These are phyloP conservation scores for Tylopilus sp. DNA, from an alignment of 1,284 basidiomycete species.

Conservation along the genomic window DNA sequence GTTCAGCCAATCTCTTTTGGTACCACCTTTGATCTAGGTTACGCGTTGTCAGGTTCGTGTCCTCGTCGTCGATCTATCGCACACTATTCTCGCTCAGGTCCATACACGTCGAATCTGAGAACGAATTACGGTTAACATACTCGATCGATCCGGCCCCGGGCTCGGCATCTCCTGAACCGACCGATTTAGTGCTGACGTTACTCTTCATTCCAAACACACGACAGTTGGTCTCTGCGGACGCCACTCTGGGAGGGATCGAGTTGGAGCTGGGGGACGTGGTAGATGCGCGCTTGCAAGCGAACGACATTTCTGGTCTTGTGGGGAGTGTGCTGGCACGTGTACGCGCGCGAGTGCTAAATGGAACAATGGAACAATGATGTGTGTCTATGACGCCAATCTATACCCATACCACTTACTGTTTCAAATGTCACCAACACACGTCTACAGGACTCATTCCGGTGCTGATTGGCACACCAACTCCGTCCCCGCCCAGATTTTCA, in stretches of 20 bases:
- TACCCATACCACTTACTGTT: background rate
- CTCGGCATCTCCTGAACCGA: conserved; percentile 17
- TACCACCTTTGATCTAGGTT: background rate
- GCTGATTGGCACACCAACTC: background rate
- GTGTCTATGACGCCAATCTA: background rate
- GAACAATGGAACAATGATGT: conserved; percentile 1
- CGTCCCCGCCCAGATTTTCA: background rate
- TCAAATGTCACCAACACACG: background rate
- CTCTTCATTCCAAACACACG: conserved; percentile 68
- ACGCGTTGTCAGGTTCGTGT: conserved; percentile 55
- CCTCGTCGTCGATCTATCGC: conserved; percentile 61
- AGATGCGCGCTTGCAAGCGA: conserved; percentile 58
- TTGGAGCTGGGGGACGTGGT: conserved; percentile 59
- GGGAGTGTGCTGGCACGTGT: conserved; percentile 56
- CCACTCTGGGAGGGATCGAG: conserved; percentile 45
- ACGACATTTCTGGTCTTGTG: conserved; percentile 70
- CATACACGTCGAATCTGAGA: conserved; percentile 60
- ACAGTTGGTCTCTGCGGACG: conserved; percentile 54
- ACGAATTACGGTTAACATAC: conserved; percentile 73
- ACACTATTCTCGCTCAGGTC: conserved; percentile 58
- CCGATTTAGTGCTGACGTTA: conserved; percentile 49
- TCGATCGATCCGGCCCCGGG: conserved; percentile 33
- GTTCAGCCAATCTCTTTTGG: background rate
- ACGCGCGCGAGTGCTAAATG: conserved; percentile 9
- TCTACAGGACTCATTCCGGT: background rate